phyloP scores from a whole-genome alignment of 1,284 basidiomycete species.

The Rugosomyces carneus region DNA sequence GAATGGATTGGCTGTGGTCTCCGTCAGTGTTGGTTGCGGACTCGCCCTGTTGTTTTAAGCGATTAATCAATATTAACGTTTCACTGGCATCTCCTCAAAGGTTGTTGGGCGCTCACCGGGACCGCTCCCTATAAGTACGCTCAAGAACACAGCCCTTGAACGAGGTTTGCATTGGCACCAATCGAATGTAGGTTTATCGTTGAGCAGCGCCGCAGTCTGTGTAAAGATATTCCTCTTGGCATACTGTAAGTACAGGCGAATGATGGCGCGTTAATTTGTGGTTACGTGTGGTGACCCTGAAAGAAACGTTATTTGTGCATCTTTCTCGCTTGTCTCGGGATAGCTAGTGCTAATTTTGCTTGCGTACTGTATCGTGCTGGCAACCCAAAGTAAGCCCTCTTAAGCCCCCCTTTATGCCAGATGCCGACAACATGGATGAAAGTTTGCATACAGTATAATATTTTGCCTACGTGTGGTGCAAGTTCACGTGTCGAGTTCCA shows the following conservation, averaged over 20 bases:
- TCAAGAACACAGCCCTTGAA: neutral
- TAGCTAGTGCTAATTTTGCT: neutral
- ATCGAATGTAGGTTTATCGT: neutral
- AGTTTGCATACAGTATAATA: neutral
- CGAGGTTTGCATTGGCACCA: neutral
- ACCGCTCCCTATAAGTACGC: no score
- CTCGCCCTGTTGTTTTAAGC: neutral
- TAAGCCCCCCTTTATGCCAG: constrained; percentile 10
- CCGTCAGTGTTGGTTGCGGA: neutral
- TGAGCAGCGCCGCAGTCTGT: neutral
- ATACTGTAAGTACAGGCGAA: neutral
- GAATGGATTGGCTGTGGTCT: neutral
- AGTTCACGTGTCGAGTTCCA: constrained; percentile 11
- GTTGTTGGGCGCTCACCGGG: neutral
- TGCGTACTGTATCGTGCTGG: neutral
- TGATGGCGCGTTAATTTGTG: neutral
- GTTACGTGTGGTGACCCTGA: neutral
- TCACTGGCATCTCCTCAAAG: neutral
- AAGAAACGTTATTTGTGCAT: neutral
- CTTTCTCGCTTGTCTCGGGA: neutral
- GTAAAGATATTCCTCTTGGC: neutral
- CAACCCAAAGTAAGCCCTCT: neutral
- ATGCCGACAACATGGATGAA: constrained; percentile 1
- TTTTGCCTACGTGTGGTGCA: constrained; percentile 5
- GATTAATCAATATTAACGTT: neutral